Evolutionary conservation across 139 green algal species (phyloP), one percentile per base, ranked within the genome.

Genomic region (Auxenochlorella pyrenoidosa): DNA sequence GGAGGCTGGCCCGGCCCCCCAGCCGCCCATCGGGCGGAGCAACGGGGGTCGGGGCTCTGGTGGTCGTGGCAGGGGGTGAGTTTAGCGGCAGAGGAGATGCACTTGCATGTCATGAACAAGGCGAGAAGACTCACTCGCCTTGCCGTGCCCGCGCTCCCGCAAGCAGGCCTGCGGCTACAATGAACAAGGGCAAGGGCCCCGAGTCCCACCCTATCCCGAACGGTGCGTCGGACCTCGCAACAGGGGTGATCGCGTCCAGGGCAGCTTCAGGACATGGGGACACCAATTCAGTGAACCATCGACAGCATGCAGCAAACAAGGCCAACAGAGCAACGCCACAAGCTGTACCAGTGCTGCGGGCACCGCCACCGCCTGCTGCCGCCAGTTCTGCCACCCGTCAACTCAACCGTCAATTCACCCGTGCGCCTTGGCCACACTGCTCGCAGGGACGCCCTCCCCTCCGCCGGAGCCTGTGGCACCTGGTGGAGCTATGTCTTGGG

Each of bases 1-100:
- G 80, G 44, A 84, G 79, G 80, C 80, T 76, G 38, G 38, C 80
- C 63, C 68, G 80, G 59, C 80, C 79, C 66, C 80, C 38, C 80
- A 85, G 59, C 80, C 60, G 75, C 75, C 75, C 44, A 36, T 40
- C 75, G 75, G 43, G 43, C 32, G 43, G 32, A 59, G 79, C 79
- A 63, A 63, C 28, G n/a, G 79, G 63, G 59, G 63, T 26, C 72
- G 68, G 41, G 36, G 58, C 41, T 51, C 63, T 47, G 66, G 80
- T 5, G 40, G 80, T 40, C 63, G 80, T 44, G 80, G 80, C 63
- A 76, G 66, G 36, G 63, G 80, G 80, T 85, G 80, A 59, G 79
- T 59, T 65, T 2, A 40, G 75, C 28, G 75, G 63, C 26, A 63
- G 41, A 26, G n/a, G 66, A 73, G 73, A 26, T 30, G 30, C 38